Evolutionary conservation across 2,329 filamentous ascomycete genomes (phyloP).

Genomic region (Ceratocystis variospora): DNA sequence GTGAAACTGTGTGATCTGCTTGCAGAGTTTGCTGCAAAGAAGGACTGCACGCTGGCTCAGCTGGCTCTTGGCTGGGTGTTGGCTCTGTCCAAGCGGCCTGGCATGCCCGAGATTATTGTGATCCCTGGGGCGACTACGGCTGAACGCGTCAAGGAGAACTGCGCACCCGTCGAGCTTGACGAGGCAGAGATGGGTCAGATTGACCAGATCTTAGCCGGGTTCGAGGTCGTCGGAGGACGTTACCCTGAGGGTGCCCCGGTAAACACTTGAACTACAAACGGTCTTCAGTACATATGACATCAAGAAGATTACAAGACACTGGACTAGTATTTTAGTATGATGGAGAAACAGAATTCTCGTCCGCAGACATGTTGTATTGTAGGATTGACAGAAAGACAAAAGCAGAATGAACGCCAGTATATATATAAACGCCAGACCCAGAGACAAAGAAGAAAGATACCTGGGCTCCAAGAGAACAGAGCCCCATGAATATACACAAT

Average conservation of each 20-base stretch:
- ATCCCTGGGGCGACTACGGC: slow-evolving; percentile 51
- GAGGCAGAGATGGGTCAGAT: slow-evolving; percentile 39
- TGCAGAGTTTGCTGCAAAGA: slow-evolving; percentile 43
- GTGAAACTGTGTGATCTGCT: slow-evolving; percentile 46
- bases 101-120: slow-evolving; percentile 46
- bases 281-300: not conserved
- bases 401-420: not conserved
- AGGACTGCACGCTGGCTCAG: slow-evolving; percentile 48
- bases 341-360: not conserved
- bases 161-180: slow-evolving; percentile 35
- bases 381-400: slow-evolving; percentile 1
- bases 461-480: not conserved
- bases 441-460: slow-evolving; percentile 1
- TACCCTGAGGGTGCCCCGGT: slow-evolving; percentile 31
- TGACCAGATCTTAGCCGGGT: slow-evolving; percentile 35
- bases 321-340: not conserved
- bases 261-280: slow-evolving; percentile 26
- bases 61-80: slow-evolving; percentile 52
- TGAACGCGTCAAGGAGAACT: slow-evolving; percentile 47
- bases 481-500: slow-evolving; percentile 3
- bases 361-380: not conserved
- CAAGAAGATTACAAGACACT: not conserved
- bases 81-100: slow-evolving; percentile 35
- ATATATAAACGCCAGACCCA: slow-evolving; percentile 8
- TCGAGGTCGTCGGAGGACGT: slow-evolving; percentile 35